Evolutionary conservation across 495 filamentous ascomycete species (phyloP), one percentile per base, ranked within the genome.

Genomic region (Margaritispora aquatica): DNA sequence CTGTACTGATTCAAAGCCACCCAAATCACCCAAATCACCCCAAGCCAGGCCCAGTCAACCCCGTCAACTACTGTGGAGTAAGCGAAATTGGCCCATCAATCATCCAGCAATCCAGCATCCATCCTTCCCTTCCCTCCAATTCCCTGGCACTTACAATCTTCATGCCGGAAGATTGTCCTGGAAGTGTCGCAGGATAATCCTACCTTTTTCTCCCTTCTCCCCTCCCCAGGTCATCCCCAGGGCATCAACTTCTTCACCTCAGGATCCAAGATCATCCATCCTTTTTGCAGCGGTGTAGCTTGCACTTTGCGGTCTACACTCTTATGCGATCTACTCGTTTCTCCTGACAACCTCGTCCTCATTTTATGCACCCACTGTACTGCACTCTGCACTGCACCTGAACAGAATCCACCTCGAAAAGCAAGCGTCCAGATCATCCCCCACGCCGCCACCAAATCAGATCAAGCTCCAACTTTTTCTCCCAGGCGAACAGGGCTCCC

Each of bases 41-140:
- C n/a, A n/a, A n/a, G n/a, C n/a, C n/a, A n/a, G n/a, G n/a, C n/a
- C n/a, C n/a, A n/a, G n/a, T n/a, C n/a, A n/a, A n/a, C 26, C n/a
- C 34, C 7, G 20, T 29, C 29, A 22, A 2, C 26, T 20, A 2
- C 26, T 50, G 47, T 50, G 47, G 47, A 50, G 20, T 23, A 50
- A 54, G 60, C 60, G 60, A 62, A 62, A 54, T 60, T 60, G 58
- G 51, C 58, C 38, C 50, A 50, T 50, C 47, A 24, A 26, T 34
- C 47, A 38, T 51, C 53, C 53, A n/a, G n/a, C n/a, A n/a, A n/a
- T n/a, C n/a, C n/a, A n/a, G n/a, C n/a, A n/a, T n/a, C n/a, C n/a
- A n/a, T n/a, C n/a, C n/a, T n/a, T n/a, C n/a, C n/a, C n/a, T n/a
- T n/a, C n/a, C n/a, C n/a, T n/a, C n/a, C n/a, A n/a, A n/a, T 26